Evolutionary conservation across 2,329 filamentous ascomycete species (phyloP).

Genomic region (Scedosporium boydii): DNA sequence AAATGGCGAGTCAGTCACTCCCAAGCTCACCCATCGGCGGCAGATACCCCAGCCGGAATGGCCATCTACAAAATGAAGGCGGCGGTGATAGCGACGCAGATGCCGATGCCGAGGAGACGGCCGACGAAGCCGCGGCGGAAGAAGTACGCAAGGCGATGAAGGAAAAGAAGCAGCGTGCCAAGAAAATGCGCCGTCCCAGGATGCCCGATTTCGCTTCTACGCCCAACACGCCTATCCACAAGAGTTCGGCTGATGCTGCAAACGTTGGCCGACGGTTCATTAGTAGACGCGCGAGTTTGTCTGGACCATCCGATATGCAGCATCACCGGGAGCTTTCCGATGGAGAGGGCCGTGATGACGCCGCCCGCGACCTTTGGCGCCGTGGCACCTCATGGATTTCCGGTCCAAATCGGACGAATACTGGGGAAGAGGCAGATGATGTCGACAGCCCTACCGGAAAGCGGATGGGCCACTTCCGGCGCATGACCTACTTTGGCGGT

Average conservation of each 20-base stretch:
- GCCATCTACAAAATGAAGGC: slow-evolving; percentile 37
- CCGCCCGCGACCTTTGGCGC: slow-evolving; percentile 46
- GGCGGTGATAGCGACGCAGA: slow-evolving; percentile 58
- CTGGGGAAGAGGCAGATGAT: slow-evolving; percentile 41
- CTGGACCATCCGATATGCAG: slow-evolving; percentile 38
- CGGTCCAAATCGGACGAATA: slow-evolving; percentile 32
- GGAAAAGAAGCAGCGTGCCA: slow-evolving; percentile 55
- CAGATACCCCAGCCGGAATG: slow-evolving; percentile 25
- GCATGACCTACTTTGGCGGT: slow-evolving; percentile 56
- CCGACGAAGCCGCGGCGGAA: slow-evolving; percentile 56
- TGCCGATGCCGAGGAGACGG: slow-evolving; percentile 78
- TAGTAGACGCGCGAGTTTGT: slow-evolving; percentile 56
- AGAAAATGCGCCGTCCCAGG: slow-evolving; percentile 45
- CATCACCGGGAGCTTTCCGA: slow-evolving; percentile 61
- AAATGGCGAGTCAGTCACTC: slow-evolving; percentile 29
- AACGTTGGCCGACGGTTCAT: slow-evolving; percentile 33
- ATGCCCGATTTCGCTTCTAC: slow-evolving; percentile 46
- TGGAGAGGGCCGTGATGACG: slow-evolving; percentile 59
- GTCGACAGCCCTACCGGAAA: slow-evolving; percentile 42
- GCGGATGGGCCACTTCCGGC: slow-evolving; percentile 53
- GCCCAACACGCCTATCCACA: slow-evolving; percentile 49
- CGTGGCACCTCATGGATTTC: slow-evolving; percentile 51
- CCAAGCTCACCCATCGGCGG: slow-evolving; percentile 37
- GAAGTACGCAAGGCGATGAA: slow-evolving; percentile 33
- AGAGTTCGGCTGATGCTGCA: slow-evolving; percentile 13